These are phyloP conservation scores for Irpex rosettiformis DNA, from an alignment of 1,284 basidiomycete genomes.

Conservation along the genomic window DNA sequence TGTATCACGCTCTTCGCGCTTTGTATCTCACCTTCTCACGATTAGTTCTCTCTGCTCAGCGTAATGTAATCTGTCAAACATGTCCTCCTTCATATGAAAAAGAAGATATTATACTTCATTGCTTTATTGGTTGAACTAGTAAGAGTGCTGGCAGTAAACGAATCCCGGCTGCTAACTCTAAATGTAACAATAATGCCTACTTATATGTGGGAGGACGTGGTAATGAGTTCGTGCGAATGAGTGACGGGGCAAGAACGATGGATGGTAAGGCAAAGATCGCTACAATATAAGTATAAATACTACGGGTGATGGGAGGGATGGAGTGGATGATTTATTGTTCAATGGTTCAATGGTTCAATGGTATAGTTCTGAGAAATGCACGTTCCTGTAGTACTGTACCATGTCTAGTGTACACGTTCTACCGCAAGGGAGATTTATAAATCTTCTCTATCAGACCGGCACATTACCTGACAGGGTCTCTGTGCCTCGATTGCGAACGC, in stretches of 20 bases:
- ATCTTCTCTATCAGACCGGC: background rate
- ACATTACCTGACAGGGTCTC: background rate
- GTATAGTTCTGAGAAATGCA: background rate
- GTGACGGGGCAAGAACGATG: background rate
- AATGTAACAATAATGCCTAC: background rate
- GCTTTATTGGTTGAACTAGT: too few species aligned
- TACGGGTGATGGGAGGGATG: background rate
- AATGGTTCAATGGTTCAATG: background rate
- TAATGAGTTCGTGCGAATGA: background rate
- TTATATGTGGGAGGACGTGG: background rate
- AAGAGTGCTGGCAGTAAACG: background rate
- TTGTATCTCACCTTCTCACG: too few species aligned
- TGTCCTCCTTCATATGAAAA: too few species aligned
- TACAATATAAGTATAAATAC: constrained; percentile 8
- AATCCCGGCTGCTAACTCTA: background rate
- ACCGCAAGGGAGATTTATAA: background rate
- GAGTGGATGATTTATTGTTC: background rate
- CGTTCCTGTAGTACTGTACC: too few species aligned
- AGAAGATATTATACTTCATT: too few species aligned
- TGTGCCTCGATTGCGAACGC: background rate
- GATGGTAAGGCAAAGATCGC: background rate
- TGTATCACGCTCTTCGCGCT: background rate
- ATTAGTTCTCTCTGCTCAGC: background rate
- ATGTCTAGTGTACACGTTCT: background rate
- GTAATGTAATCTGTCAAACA: background rate